These are phyloP conservation scores for Paecilomyces variotii DNA, from an alignment of 2,329 filamentous ascomycete genomes.

Conservation along the genomic window DNA sequence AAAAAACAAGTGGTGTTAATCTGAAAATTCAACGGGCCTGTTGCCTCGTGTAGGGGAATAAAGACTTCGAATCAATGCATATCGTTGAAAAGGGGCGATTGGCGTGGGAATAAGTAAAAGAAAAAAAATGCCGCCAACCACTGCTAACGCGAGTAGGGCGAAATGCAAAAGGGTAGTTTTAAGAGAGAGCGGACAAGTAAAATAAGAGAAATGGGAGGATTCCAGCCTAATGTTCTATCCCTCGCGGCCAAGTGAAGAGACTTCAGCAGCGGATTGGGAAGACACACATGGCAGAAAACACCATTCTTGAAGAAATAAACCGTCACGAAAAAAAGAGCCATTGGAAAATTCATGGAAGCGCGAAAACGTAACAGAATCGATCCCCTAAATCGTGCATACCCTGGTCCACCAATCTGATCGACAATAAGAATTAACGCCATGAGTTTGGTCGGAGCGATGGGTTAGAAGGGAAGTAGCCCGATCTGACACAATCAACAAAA, in stretches of 20 bases:
- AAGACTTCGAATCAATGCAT: not conserved
- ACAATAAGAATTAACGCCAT: conserved; percentile 7
- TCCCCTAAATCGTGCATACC: not conserved
- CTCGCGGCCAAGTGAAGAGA: not conserved
- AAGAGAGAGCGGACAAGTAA: not conserved
- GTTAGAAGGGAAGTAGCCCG: conserved; percentile 23
- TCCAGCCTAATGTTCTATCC: not conserved
- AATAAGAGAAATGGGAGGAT: not conserved
- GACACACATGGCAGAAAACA: not conserved
- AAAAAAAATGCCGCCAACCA: not conserved
- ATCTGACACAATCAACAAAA: conserved; percentile 18
- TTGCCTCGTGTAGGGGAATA: not conserved
- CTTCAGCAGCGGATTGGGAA: not conserved
- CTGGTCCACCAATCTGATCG: not conserved
- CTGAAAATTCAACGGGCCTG: not conserved
- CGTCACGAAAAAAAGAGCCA: not conserved
- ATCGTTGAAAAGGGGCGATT: not conserved
- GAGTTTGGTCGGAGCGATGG: conserved; percentile 2
- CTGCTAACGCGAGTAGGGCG: not conserved
- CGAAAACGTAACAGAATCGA: not conserved
- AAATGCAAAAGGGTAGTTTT: not conserved
- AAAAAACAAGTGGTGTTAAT: not conserved
- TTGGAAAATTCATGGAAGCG: not conserved
- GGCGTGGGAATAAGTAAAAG: not conserved
- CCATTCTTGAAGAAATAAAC: not conserved